A percentile compares a stretch with the other conserved stretches of the same genome.
Evolutionary conservation across 139 green algal species (phyloP).

Genomic region (Chlorella sp.): DNA sequence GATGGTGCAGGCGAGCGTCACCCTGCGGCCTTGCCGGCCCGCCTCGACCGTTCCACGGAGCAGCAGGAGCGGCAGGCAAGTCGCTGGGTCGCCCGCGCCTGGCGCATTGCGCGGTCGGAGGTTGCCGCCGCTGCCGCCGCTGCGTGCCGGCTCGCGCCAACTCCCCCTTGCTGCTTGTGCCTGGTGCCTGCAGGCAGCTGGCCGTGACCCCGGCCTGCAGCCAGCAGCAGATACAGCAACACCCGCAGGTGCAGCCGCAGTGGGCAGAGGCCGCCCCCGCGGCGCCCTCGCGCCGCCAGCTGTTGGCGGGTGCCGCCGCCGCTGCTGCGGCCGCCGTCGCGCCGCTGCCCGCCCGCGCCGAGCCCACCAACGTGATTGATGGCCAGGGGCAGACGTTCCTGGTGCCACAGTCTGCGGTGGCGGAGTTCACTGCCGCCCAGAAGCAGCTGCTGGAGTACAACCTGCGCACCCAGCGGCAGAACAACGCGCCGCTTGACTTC

Average conservation of each 20-base stretch:
- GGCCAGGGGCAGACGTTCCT: conserved; percentile 43
- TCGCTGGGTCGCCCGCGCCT: background rate
- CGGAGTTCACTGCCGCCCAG: conserved; percentile 29
- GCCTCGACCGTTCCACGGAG: too few species aligned
- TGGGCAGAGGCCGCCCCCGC: too few species aligned
- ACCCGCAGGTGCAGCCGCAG: background rate
- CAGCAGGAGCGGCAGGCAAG: background rate
- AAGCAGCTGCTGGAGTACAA: conserved; percentile 79
- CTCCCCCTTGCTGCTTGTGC: too few species aligned
- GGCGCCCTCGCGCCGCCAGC: conserved; percentile 2
- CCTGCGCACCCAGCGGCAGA: conserved; percentile 85
- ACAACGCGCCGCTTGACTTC: conserved; percentile 83
- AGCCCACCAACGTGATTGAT: conserved; percentile 32
- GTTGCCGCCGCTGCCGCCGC: background rate
- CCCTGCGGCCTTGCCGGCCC: too few species aligned
- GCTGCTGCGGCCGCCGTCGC: background rate
- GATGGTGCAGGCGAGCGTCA: background rate
- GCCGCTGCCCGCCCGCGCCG: background rate
- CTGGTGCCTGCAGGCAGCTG: background rate
- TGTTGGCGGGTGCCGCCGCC: conserved; percentile 6
- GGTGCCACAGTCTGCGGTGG: conserved; percentile 5
- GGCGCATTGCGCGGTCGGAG: too few species aligned
- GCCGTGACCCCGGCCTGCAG: too few species aligned
- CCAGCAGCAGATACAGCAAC: background rate
- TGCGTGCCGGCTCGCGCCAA: too few species aligned